Evolutionary conservation across 352 stramenopile genomes (phyloP).

Genomic region (Phytophthora cryptogea): DNA sequence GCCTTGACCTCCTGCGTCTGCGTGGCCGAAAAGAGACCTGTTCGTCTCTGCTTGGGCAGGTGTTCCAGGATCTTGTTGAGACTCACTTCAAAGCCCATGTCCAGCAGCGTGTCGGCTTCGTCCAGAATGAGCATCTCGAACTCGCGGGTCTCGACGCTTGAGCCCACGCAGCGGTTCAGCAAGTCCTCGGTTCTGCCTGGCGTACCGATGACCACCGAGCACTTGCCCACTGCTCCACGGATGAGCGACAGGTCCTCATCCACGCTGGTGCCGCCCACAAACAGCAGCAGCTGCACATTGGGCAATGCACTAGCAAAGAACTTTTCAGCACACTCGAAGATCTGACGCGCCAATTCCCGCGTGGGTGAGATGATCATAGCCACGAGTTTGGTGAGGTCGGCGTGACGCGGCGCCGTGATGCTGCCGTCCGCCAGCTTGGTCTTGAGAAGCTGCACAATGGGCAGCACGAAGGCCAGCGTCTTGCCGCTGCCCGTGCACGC

Average conservation of each 20-base stretch:
- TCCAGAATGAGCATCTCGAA: conserved; percentile 99
- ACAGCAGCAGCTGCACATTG: conserved; percentile 82
- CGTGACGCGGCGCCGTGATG: conserved; percentile 57
- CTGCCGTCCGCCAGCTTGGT: conserved; percentile 61
- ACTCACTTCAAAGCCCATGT: conserved; percentile 97
- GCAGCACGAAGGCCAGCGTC: conserved; percentile 95
- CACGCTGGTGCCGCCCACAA: conserved; percentile 91
- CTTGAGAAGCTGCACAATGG: conserved; percentile 92
- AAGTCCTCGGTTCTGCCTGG: conserved; percentile 89
- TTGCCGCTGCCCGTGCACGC: conserved; percentile 96
- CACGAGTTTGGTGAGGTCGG: conserved; percentile 65
- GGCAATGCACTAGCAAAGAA: conserved; percentile 70
- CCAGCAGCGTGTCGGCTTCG: conserved; percentile 98
- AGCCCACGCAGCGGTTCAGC: conserved; percentile 79
- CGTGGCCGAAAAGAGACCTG: conserved; percentile 91
- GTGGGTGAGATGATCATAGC: conserved; percentile 90
- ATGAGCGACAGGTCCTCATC: conserved; percentile 83
- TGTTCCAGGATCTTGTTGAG: conserved; percentile 95
- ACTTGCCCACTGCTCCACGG: conserved; percentile 58
- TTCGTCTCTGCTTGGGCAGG: conserved; percentile 97
- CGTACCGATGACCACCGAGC: conserved; percentile 80
- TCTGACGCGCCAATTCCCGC: conserved; percentile 87
- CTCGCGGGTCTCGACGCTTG: conserved; percentile 87
- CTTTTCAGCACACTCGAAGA: conserved; percentile 69
- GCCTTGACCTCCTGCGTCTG: conserved; percentile 96